These are phyloP conservation scores for Skeletonema marinoi DNA, from an alignment of 108 stramenopile species.

Conservation along the genomic window DNA sequence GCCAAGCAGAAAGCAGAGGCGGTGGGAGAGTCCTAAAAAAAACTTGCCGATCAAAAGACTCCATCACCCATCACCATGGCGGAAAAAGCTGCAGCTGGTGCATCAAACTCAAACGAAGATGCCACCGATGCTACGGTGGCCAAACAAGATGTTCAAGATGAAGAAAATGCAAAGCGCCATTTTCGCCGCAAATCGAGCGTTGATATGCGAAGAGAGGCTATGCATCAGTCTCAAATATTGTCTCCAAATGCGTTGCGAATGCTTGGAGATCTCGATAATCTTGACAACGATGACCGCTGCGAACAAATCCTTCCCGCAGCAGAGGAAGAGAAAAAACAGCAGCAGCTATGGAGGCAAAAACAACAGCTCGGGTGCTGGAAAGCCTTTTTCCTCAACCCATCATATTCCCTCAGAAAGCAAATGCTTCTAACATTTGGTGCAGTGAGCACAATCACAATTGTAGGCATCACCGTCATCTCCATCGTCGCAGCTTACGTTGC, in stretches of 20 bases:
- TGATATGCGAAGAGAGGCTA: neutral
- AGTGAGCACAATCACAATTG: conserved; percentile 38
- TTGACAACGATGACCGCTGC: neutral
- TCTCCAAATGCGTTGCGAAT: neutral
- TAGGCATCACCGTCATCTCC: conserved; percentile 40
- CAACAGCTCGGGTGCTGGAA: neutral
- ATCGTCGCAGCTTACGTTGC: conserved; percentile 23
- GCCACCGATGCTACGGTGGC: neutral
- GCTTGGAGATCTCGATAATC: neutral
- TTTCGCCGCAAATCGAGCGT: neutral
- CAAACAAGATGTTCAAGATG: neutral
- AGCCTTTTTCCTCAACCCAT: conserved; percentile 35
- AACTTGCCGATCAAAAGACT: too few species aligned
- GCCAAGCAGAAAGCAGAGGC: too few species aligned
- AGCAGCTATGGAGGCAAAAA: neutral
- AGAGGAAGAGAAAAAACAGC: too few species aligned
- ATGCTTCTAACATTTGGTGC: conserved; percentile 57
- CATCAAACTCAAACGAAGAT: neutral
- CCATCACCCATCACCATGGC: too few species aligned
- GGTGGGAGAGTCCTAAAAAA: too few species aligned
- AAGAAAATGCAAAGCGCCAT: neutral
- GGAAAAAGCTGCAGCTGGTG: too few species aligned
- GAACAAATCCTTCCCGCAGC: neutral
- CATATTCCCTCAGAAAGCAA: conserved; percentile 57
- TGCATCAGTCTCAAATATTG: neutral